These are phyloP conservation scores for Decorospora gaudefroyi DNA, from an alignment of 2,329 filamentous ascomycete species.

Conservation along the genomic window DNA sequence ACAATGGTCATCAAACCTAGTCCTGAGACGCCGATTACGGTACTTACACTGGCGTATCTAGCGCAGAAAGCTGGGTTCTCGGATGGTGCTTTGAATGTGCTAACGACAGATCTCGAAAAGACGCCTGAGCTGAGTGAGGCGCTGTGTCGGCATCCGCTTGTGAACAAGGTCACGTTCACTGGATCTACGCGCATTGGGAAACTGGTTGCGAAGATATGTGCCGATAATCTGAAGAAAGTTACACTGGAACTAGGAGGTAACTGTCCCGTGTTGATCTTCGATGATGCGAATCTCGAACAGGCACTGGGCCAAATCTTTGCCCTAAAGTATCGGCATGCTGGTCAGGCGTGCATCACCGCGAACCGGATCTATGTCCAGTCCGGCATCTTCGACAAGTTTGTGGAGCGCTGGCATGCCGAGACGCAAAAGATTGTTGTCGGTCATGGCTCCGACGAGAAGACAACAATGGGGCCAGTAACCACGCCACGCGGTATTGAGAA, in stretches of 20 bases:
- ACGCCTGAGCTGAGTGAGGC: conserved; percentile 60
- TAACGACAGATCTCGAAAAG: conserved; percentile 63
- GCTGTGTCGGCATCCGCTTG: conserved; percentile 60
- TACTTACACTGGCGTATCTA: conserved; percentile 47
- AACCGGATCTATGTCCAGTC: conserved; percentile 68
- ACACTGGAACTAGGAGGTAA: conserved; percentile 68
- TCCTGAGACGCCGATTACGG: conserved; percentile 49
- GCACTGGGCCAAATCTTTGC: conserved; percentile 54
- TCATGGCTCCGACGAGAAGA: conserved; percentile 62
- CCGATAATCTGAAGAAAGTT: conserved; percentile 65
- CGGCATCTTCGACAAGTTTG: conserved; percentile 65
- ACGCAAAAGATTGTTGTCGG: conserved; percentile 62
- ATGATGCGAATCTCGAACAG: conserved; percentile 65
- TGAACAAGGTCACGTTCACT: conserved; percentile 67
- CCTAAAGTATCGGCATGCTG: conserved; percentile 63
- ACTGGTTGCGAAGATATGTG: conserved; percentile 63
- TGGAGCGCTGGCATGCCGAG: conserved; percentile 58
- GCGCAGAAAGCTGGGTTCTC: conserved; percentile 55
- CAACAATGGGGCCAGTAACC: conserved; percentile 65
- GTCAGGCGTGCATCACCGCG: conserved; percentile 67
- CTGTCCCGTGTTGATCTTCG: conserved; percentile 67
- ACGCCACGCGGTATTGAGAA: conserved; percentile 62
- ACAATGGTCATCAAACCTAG: conserved; percentile 66
- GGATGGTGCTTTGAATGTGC: conserved; percentile 63
- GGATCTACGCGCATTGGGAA: conserved; percentile 64